phyloP scores from a whole-genome alignment of 768 basidiomycete genomes.

The Coprinopsis sp. region DNA sequence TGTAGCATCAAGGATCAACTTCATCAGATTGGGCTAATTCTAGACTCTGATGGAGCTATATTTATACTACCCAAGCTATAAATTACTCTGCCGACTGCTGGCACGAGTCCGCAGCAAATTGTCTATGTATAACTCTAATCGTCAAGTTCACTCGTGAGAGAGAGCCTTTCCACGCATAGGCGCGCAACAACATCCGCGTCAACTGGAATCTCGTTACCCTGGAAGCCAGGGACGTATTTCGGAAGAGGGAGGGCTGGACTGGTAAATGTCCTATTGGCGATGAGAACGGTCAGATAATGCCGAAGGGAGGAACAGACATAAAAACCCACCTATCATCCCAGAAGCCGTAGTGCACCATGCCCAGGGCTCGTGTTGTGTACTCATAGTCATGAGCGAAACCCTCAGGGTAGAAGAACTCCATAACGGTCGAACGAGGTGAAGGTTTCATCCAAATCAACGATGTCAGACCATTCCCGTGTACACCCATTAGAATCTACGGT shows the following conservation, averaged over 20 bases:
- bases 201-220: constrained; percentile 80
- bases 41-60: no score
- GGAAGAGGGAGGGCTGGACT: constrained; percentile 65
- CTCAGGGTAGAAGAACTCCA: constrained; percentile 84
- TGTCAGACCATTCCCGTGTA: constrained; percentile 90
- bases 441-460: constrained; percentile 92
- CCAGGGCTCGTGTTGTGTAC: constrained; percentile 74
- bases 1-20: no score
- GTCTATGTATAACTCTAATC: no score
- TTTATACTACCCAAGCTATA: no score
- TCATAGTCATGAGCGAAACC: constrained; percentile 88
- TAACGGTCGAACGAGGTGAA: constrained; percentile 74
- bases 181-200: constrained; percentile 65
- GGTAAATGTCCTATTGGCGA: constrained; percentile 56
- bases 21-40: no score
- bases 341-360: constrained; percentile 81
- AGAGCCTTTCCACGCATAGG: constrained; percentile 53
- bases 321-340: constrained; percentile 64
- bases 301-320: no score
- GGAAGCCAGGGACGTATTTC: constrained; percentile 84
- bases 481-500: constrained; percentile 84
- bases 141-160: constrained; percentile 55
- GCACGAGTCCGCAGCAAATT: no score
- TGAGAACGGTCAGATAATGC: no score
- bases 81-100: no score